phyloP scores from a whole-genome alignment of 1,284 basidiomycete species.

The Neolentinus lepideus region DNA sequence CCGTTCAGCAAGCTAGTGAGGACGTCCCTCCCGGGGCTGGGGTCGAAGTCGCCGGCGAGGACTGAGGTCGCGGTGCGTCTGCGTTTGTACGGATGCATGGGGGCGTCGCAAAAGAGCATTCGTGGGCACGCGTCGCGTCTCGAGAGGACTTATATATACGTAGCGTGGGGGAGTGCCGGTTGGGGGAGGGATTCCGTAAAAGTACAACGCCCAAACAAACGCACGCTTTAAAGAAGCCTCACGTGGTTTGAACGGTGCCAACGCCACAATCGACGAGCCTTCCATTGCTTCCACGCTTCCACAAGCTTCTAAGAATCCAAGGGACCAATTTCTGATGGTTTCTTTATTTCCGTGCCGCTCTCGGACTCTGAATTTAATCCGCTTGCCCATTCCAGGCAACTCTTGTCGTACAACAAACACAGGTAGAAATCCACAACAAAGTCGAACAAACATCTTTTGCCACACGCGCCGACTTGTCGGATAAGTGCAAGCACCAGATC shows the following conservation, averaged over 20 bases:
- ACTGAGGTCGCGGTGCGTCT: slow-evolving; percentile 68
- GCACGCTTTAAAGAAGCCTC: background rate
- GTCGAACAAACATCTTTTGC: background rate
- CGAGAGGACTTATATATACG: background rate
- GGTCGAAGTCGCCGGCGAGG: slow-evolving; percentile 66
- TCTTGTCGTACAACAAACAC: no score
- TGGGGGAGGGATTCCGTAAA: slow-evolving; percentile 1
- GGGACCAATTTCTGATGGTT: slow-evolving; percentile 1
- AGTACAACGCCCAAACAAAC: background rate
- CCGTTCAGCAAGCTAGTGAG: slow-evolving; percentile 73
- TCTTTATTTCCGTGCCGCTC: background rate
- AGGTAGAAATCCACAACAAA: background rate
- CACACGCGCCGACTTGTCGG: background rate
- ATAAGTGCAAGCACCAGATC: background rate
- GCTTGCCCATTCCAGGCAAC: background rate
- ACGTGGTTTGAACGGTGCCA: slow-evolving; percentile 1
- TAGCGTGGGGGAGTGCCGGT: background rate
- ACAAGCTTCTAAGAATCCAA: background rate
- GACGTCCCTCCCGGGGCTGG: slow-evolving; percentile 58
- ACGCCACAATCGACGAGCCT: background rate
- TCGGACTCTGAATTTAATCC: no score
- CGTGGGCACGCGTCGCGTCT: background rate
- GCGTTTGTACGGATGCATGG: slow-evolving; percentile 12
- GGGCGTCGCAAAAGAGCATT: background rate
- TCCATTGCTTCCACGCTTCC: slow-evolving; percentile 1